phyloP scores from a whole-genome alignment of 176 grass and related monocot genomes.

The Cymbopogon citratus region DNA sequence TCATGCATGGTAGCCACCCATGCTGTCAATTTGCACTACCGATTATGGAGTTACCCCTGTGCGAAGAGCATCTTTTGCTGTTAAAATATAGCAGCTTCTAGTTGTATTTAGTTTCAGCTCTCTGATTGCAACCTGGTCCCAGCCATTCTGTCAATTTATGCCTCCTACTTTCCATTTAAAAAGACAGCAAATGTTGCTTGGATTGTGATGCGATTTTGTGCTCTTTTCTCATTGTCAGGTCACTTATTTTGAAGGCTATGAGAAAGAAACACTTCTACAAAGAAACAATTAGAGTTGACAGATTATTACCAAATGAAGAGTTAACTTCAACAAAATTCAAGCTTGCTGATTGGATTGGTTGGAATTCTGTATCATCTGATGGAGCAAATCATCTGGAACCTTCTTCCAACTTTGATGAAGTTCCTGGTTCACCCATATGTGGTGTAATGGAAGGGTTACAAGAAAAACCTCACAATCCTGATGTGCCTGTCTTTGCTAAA shows the following conservation, averaged over 20 bases:
- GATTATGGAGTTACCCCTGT: not conserved
- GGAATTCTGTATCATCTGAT: conserved; percentile 51
- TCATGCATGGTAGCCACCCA: not conserved
- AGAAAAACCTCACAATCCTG: not conserved
- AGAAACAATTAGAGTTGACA: conserved; percentile 75
- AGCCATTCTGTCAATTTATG: no score
- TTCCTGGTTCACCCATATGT: conserved; percentile 27
- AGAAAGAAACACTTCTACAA: conserved; percentile 95
- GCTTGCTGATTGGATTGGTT: conserved; percentile 57
- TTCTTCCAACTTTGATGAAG: conserved; percentile 22
- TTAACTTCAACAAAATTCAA: conserved; percentile 30
- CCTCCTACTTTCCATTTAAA: no score
- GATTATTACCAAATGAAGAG: conserved; percentile 47
- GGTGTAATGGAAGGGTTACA: conserved; percentile 15
- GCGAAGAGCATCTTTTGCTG: not conserved
- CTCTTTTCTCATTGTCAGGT: conserved; percentile 30
- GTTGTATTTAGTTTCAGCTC: no score
- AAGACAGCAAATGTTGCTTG: no score
- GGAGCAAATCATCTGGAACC: conserved; percentile 39
- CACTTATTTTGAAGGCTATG: conserved; percentile 50
- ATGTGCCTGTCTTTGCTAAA: conserved; percentile 17
- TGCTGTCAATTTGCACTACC: not conserved
- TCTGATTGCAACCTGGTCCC: no score
- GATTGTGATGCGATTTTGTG: not conserved
- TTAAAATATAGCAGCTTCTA: no score